Base-by-base conservation (phyloP, 192 early-diverging fungal species). In the Backusella sp. region DNA sequence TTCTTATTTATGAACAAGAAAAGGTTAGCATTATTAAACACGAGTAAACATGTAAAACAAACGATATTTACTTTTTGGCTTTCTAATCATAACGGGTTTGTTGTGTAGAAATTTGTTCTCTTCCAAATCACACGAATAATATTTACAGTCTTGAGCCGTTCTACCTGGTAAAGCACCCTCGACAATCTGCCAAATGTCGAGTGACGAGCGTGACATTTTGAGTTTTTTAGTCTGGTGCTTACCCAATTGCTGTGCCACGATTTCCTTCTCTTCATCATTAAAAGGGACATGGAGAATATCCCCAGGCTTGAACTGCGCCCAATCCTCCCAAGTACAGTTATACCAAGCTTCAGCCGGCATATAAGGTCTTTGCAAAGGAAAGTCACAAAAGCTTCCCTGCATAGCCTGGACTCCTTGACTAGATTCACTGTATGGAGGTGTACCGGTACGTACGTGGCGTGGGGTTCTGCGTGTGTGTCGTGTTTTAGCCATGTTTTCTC, bases 311-410 rank as follows among this genome's bases (percentile, higher is more conserved):
- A 78, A 78, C 49, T 78, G 77, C 0, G 77, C 32, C 77, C 77
- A 78, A 23, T 78, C 77, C 28, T 78, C 77, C 77, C 77, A 78
- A 15, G 62, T 73, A 0, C 71, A 78, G 14, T 73, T 66, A 30
- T 53, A 39, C 77, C 77, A 78, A 34, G 26, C 35, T 0, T 7
- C n/a, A 36, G 17, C 11, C 26, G 77, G 77, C 17, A 78, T 59
- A 71, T 78, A 78, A 5, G 77, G 77, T 26, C 49, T 56, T 4
- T 8, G 56, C 26, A 62, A 62, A 26, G 21, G 26, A 62, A 62
- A 62, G 23, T 62, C 56, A 11, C 56, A 62, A 28, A 23, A 62
- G 7, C 21, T 62, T 62, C 56, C 56, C 14, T 23, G 56, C 14
- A 14, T 3, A 15, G 21, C 3, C 23, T 28, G 56, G 28, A 0